A percentile compares a stretch with the other conserved stretches of the same genome.
These are phyloP conservation scores for Apium graveolens DNA, from an alignment of 129 eudicot genomes.

Conservation along the genomic window DNA sequence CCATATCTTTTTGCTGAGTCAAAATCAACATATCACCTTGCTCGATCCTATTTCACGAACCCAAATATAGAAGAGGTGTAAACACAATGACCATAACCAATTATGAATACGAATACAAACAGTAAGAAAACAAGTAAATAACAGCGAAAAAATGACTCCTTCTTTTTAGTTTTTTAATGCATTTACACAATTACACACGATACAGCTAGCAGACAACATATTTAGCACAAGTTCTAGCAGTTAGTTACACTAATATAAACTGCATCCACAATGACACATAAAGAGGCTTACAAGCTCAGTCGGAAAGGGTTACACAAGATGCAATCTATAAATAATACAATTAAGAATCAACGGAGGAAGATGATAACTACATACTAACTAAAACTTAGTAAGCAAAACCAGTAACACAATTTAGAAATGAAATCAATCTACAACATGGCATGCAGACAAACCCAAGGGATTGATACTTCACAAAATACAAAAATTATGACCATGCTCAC, in stretches of 20 bases:
- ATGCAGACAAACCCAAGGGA: neutral
- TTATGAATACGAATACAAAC: neutral
- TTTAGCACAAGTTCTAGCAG: neutral
- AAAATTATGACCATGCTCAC: neutral
- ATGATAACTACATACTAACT: too few species aligned
- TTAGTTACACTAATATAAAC: neutral
- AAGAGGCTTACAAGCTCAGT: too few species aligned
- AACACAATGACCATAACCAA: neutral
- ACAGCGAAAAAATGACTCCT: neutral
- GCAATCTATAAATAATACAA: too few species aligned
- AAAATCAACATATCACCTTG: slow-evolving; percentile 22
- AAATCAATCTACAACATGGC: neutral
- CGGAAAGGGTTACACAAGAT: too few species aligned
- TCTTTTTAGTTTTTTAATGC: too few species aligned
- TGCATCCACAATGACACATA: neutral
- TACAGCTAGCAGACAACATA: neutral
- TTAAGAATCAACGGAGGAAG: too few species aligned
- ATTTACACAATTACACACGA: too few species aligned
- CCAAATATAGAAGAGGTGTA: neutral
- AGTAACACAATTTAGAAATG: neutral
- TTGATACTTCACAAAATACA: neutral
- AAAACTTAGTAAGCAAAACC: too few species aligned
- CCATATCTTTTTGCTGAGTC: slow-evolving; percentile 41
- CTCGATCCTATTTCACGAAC: slow-evolving; percentile 28
- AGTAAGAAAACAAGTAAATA: neutral